A percentile compares a stretch with the other conserved stretches of the same genome.
Conservation (phyloP, 2,329 filamentous ascomycete genomes). For the Myriosclerotinia scirpicola region DNA sequence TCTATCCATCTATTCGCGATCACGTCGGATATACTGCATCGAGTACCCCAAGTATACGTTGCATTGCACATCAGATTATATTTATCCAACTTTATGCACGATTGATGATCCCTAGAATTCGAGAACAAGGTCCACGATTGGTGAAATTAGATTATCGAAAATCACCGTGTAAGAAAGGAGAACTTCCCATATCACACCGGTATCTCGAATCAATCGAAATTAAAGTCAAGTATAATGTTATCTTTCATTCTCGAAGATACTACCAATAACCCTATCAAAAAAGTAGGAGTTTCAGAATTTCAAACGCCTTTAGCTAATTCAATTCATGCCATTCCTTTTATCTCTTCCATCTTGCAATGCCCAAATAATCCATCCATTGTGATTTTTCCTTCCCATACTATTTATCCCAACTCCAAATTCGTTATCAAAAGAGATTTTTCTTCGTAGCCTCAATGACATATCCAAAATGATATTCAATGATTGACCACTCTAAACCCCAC, state of each 20-base stretch:
- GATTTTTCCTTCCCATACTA: slow-evolving; percentile 6
- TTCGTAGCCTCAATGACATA: slow-evolving; percentile 11
- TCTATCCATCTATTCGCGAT: too few relatives aligned
- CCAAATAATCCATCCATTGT: slow-evolving; percentile 14
- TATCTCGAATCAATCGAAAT: not conserved
- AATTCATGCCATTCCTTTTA: slow-evolving; percentile 6
- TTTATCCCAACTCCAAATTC: slow-evolving; percentile 11
- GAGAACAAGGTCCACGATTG: not conserved
- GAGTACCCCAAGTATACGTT: too few relatives aligned
- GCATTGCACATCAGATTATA: not conserved
- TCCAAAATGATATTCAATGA: slow-evolving; percentile 20
- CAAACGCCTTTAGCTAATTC: slow-evolving; percentile 17
- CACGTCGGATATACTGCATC: too few relatives aligned
- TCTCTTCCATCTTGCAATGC: slow-evolving; percentile 16
- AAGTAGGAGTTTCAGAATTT: not conserved
- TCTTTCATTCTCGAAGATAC: not conserved
- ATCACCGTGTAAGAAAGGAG: slow-evolving; percentile 5
- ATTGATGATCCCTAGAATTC: not conserved
- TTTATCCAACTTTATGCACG: not conserved
- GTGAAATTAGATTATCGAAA: not conserved
- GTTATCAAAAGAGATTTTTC: slow-evolving; percentile 6
- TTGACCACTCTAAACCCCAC: slow-evolving; percentile 5
- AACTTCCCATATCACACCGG: not conserved
- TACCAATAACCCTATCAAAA: slow-evolving; percentile 6
- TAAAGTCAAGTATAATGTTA: not conserved